A percentile compares a stretch with the other conserved stretches of the same genome.
Conservation (phyloP, 2,329 filamentous ascomycete genomes). For the Kalmusia sp. region DNA sequence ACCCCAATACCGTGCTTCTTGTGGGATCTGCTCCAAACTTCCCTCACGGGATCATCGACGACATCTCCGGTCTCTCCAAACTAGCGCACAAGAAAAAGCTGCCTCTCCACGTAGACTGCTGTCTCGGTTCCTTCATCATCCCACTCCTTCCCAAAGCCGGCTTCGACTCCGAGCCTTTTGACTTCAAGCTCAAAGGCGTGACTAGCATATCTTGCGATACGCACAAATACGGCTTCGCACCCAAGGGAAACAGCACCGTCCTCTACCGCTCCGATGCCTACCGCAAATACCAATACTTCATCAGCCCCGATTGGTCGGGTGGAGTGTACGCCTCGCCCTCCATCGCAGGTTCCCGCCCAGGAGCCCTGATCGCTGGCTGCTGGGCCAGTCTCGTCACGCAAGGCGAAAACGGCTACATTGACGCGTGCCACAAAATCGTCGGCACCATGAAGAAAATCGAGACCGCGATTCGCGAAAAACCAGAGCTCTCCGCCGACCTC, state of each 20-base stretch:
- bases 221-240: conserved; percentile 98
- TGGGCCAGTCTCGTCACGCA: conserved; percentile 92
- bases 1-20: conserved; percentile 90
- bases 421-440: conserved; percentile 86
- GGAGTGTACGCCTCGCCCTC: conserved; percentile 95
- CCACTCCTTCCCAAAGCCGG: conserved; percentile 93
- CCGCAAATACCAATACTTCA: conserved; percentile 93
- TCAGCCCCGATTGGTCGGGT: conserved; percentile 92
- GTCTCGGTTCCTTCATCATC: conserved; percentile 92
- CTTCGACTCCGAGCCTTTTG: conserved; percentile 86
- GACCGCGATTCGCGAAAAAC: conserved; percentile 73
- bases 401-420: conserved; percentile 86
- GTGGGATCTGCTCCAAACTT: conserved; percentile 98
- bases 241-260: conserved; percentile 94
- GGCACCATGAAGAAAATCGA: conserved; percentile 83
- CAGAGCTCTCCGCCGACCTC: conserved; percentile 74
- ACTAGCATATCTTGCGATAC: conserved; percentile 97
- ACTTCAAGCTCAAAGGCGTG: conserved; percentile 92
- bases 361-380: conserved; percentile 92
- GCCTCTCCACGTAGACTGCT: conserved; percentile 96
- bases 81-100: conserved; percentile 81
- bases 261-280: conserved; percentile 83
- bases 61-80: conserved; percentile 84
- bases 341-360: conserved; percentile 89
- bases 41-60: conserved; percentile 96